phyloP scores from a whole-genome alignment of 345 rosid species.

The Cardamine resedifolia region DNA sequence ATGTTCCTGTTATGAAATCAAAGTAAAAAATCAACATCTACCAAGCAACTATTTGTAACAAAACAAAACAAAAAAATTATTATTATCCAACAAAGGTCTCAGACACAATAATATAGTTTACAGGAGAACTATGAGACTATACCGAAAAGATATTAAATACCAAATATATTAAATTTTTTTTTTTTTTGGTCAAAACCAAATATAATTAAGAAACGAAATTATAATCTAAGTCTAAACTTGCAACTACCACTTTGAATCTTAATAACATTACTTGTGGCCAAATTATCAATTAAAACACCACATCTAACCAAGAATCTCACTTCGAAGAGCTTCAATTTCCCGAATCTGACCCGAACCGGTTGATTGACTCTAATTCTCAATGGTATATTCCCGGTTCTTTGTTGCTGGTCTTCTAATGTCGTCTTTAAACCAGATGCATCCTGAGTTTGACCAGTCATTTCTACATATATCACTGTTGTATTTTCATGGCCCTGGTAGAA shows the following conservation, averaged over 20 bases:
- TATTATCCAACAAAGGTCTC: slow-evolving; percentile 4
- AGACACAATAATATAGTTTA: background rate
- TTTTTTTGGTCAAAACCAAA: no score
- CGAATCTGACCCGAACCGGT: slow-evolving; percentile 79
- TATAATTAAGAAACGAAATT: slow-evolving; percentile 6
- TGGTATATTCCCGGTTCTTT: slow-evolving; percentile 35
- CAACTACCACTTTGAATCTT: slow-evolving; percentile 60
- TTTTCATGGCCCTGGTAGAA: slow-evolving; percentile 88
- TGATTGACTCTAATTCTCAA: slow-evolving; percentile 62
- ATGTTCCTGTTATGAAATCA: background rate
- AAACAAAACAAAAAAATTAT: background rate
- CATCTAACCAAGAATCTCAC: slow-evolving; percentile 66
- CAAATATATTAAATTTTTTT: no score
- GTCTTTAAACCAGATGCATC: slow-evolving; percentile 47
- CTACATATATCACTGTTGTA: slow-evolving; percentile 61
- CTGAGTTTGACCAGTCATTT: slow-evolving; percentile 55
- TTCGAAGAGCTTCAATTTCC: slow-evolving; percentile 63
- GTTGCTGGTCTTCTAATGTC: slow-evolving; percentile 26
- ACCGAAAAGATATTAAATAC: background rate
- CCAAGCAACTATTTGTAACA: background rate
- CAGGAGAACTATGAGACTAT: background rate
- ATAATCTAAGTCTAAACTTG: slow-evolving; percentile 57
- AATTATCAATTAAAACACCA: slow-evolving; percentile 47
- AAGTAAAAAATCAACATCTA: background rate
- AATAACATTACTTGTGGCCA: slow-evolving; percentile 46